These are phyloP conservation scores for Trichopus zeylanicus DNA, from an alignment of 116 monocot species.

Conservation along the genomic window DNA sequence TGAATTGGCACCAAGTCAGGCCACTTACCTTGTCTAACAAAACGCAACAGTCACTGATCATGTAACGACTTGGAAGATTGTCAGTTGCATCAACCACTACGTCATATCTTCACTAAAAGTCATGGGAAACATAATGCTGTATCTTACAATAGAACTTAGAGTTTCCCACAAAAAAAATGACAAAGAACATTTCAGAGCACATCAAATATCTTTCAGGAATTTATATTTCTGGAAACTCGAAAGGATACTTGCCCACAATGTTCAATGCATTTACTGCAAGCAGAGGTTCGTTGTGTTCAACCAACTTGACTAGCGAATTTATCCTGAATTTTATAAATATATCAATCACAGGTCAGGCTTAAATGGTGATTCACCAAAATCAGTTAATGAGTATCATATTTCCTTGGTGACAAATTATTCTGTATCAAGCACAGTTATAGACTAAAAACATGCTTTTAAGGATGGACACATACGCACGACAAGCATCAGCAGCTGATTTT, in stretches of 20 bases:
- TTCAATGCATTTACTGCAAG: conserved; percentile 68
- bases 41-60: conserved; percentile 97
- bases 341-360: not conserved
- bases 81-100: conserved; percentile 97
- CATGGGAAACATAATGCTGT: conserved; percentile 20
- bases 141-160: not conserved
- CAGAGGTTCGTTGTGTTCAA: conserved; percentile 74
- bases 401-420: too few species aligned
- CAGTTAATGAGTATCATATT: too few species aligned
- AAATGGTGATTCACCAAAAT: not conserved
- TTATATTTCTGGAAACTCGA: not conserved
- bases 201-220: not conserved
- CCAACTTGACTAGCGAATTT: conserved; percentile 78
- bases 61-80: conserved; percentile 91
- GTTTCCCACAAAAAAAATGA: too few species aligned
- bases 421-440: too few species aligned
- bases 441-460: not conserved
- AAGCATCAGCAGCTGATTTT: conserved; percentile 82
- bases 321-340: conserved; percentile 45
- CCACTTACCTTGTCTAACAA: conserved; percentile 70
- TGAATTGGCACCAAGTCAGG: not conserved
- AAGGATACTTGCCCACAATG: conserved; percentile 91
- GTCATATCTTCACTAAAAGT: conserved; percentile 76
- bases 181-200: too few species aligned
- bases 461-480: conserved; percentile 62